phyloP scores from a whole-genome alignment of 306 rosid species.

The Oemleria cerasiformis region DNA sequence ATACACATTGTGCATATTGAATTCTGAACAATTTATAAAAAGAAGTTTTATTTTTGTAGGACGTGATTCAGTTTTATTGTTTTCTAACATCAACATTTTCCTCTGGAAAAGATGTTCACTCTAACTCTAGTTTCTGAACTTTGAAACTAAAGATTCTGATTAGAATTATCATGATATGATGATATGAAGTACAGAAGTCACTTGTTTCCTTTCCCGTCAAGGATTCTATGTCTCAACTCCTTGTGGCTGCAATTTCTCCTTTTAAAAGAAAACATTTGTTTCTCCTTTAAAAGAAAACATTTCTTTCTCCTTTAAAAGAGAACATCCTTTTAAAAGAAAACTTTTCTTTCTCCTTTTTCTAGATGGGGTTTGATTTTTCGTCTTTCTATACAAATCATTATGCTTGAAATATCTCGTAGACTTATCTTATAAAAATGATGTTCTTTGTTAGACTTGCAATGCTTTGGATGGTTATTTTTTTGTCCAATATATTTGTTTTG shows the following conservation, averaged over 20 bases:
- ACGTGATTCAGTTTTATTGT: background rate
- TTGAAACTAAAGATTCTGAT: background rate
- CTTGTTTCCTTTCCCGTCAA: background rate
- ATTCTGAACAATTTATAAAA: background rate
- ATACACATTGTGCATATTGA: background rate
- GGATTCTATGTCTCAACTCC: background rate
- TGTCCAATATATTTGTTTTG: background rate
- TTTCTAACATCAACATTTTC: background rate
- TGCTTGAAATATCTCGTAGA: slow-evolving; percentile 9
- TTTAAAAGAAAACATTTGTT: background rate
- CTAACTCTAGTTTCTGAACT: background rate
- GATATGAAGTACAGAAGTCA: background rate
- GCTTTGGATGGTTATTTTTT: too few species aligned
- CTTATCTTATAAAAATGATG: background rate
- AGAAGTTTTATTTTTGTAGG: background rate
- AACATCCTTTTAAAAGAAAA: background rate
- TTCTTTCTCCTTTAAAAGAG: background rate
- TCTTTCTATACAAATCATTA: background rate
- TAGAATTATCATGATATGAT: background rate
- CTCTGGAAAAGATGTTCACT: background rate
- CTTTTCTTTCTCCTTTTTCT: background rate
- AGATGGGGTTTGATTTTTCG: background rate
- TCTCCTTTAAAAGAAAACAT: background rate
- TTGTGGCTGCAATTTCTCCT: slow-evolving; percentile 12
- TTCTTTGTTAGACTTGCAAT: background rate